Conservation (phyloP, 306 rosid genomes). For the Sphenostylis stenocarpa region DNA sequence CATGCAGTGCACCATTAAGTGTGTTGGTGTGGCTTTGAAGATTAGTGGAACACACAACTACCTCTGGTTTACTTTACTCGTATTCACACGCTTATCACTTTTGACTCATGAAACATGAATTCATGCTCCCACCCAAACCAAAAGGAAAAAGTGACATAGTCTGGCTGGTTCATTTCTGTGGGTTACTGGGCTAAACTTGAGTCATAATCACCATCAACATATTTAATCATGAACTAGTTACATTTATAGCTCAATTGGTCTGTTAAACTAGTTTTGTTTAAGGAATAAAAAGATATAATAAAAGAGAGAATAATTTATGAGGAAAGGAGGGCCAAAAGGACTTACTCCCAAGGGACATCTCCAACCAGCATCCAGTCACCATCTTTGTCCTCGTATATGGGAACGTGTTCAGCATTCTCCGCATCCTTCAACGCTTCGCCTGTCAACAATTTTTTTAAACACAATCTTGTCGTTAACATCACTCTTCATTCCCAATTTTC, state of each 20-base stretch:
- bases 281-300: neutral
- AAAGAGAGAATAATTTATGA: neutral
- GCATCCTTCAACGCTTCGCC: conserved; percentile 63
- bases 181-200: neutral
- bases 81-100: conserved; percentile 10
- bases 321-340: neutral
- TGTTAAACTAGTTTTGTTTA: neutral
- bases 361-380: conserved; percentile 43
- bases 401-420: conserved; percentile 55
- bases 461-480: neutral
- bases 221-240: neutral
- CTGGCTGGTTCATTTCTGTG: no score
- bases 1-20: neutral
- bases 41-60: neutral
- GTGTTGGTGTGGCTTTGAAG: conserved; percentile 10
- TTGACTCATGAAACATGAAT: neutral
- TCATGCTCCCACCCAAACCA: neutral
- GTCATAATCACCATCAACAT: neutral
- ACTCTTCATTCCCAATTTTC: neutral
- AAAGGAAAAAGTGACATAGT: neutral
- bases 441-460: conserved; percentile 23
- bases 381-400: conserved; percentile 83
- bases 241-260: no score
- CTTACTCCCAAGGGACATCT: conserved; percentile 45
- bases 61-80: neutral